phyloP scores from a whole-genome alignment of 2,329 filamentous ascomycete species.

The Hysterium pulicare region DNA sequence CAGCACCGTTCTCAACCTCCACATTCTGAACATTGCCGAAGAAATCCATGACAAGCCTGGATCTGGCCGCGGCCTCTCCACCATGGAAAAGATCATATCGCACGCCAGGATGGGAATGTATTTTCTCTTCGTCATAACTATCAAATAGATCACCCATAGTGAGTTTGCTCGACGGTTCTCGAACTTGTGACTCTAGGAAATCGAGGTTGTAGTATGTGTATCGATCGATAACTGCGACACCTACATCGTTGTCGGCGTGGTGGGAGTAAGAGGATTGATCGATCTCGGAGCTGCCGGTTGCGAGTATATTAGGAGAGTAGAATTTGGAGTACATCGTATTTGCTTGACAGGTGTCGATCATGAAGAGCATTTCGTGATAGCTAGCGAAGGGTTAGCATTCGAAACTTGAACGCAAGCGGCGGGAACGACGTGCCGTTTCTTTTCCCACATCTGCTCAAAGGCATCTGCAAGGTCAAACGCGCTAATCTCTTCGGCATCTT shows the following conservation, averaged over 20 bases:
- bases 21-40: conserved; percentile 98
- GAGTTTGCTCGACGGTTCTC: conserved; percentile 79
- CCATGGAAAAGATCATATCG: conserved; percentile 93
- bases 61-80: conserved; percentile 71
- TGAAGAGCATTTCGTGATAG: conserved; percentile 97
- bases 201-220: conserved; percentile 99
- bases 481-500: conserved; percentile 96
- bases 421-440: conserved; percentile 69
- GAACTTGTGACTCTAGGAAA: conserved; percentile 87
- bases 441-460: conserved; percentile 99
- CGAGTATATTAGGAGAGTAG: conserved; percentile 97
- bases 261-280: conserved; percentile 97
- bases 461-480: conserved; percentile 95
- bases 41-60: conserved; percentile 88
- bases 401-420: background rate
- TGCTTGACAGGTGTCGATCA: conserved; percentile 99
- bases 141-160: conserved; percentile 93
- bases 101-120: conserved; percentile 87
- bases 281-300: conserved; percentile 92
- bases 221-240: conserved; percentile 95
- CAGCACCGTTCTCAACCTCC: conserved; percentile 69
- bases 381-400: conserved; percentile 38
- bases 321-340: conserved; percentile 99
- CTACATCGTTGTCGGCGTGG: conserved; percentile 96
- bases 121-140: conserved; percentile 91